Evolutionary conservation across 176 grass and related monocot species (phyloP).

Genomic region (Chloris gayana): DNA sequence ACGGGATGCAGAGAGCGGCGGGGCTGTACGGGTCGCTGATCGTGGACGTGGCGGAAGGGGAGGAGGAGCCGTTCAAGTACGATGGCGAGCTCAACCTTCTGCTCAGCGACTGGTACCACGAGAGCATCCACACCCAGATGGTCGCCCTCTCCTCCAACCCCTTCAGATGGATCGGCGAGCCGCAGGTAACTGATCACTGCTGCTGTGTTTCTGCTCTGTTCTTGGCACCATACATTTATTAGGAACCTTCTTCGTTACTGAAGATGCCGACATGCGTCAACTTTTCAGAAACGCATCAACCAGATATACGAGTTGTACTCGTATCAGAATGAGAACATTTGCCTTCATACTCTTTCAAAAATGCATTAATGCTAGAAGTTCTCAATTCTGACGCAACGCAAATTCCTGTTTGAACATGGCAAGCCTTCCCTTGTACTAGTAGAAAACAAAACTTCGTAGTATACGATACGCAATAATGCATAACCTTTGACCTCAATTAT

Average conservation of each 20-base stretch:
- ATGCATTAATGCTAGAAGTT: background rate
- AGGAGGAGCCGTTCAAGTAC: conserved; percentile 78
- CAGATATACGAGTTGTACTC: background rate
- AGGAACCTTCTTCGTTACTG: background rate
- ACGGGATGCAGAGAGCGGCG: conserved; percentile 89
- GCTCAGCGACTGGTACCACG: conserved; percentile 87
- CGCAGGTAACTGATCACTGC: conserved; percentile 53
- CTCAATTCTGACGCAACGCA: background rate
- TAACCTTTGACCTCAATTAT: conserved; percentile 16
- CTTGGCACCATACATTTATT: conserved; percentile 3
- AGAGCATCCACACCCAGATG: conserved; percentile 78
- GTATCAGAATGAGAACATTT: background rate
- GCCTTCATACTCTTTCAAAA: background rate
- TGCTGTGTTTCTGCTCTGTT: conserved; percentile 2
- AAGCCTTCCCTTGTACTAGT: background rate
- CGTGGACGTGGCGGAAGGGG: conserved; percentile 68
- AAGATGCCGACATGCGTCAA: background rate
- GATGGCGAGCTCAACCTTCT: conserved; percentile 85
- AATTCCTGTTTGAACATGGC: background rate
- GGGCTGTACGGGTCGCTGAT: conserved; percentile 85
- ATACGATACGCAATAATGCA: background rate
- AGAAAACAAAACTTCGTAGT: background rate
- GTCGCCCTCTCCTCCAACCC: conserved; percentile 74
- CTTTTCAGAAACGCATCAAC: background rate
- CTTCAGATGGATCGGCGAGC: conserved; percentile 86